Percentiles rank a stretch among this genome's conserved stretches.
These are phyloP conservation scores for Trichophyton rubrum DNA, from an alignment of 2,329 filamentous ascomycete species.

Conservation along the genomic window DNA sequence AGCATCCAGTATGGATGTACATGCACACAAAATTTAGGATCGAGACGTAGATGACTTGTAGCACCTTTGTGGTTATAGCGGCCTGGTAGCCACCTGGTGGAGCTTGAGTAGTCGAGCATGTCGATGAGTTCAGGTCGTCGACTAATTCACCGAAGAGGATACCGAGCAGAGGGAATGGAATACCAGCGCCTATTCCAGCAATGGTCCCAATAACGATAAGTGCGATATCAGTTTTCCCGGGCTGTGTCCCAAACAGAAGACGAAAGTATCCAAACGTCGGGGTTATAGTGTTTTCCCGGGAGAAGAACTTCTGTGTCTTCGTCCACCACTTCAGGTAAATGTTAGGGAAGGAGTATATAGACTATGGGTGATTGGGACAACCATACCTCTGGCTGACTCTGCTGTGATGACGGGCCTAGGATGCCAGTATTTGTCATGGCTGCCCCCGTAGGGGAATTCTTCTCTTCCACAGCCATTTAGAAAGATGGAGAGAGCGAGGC, in stretches of 20 bases:
- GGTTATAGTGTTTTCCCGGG: conserved; percentile 1
- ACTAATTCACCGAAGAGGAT: conserved; percentile 32
- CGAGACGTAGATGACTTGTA: conserved; percentile 51
- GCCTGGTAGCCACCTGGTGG: conserved; percentile 19
- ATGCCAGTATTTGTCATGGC: not conserved
- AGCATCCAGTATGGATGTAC: conserved; percentile 52
- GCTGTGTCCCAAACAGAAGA: conserved; percentile 9
- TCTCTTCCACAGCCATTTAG: not conserved
- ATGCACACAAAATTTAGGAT: conserved; percentile 52
- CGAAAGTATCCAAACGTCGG: conserved; percentile 8
- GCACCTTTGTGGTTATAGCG: conserved; percentile 45
- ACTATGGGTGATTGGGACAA: not conserved
- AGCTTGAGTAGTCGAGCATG: not conserved
- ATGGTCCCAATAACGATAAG: conserved; percentile 21
- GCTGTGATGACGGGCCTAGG: not conserved
- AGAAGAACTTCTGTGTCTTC: not conserved
- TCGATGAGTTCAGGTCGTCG: conserved; percentile 25
- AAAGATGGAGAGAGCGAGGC: not conserved
- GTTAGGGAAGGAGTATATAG: not conserved
- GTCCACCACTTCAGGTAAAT: not conserved
- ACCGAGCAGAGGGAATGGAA: conserved; percentile 29
- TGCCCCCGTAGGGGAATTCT: not conserved
- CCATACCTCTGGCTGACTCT: not conserved
- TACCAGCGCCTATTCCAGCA: conserved; percentile 25
- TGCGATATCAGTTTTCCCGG: conserved; percentile 15